A percentile compares a stretch with the other conserved stretches of the same genome.
These are phyloP conservation scores for Luffa aegyptiaca DNA, from an alignment of 306 rosid genomes.

Conservation along the genomic window DNA sequence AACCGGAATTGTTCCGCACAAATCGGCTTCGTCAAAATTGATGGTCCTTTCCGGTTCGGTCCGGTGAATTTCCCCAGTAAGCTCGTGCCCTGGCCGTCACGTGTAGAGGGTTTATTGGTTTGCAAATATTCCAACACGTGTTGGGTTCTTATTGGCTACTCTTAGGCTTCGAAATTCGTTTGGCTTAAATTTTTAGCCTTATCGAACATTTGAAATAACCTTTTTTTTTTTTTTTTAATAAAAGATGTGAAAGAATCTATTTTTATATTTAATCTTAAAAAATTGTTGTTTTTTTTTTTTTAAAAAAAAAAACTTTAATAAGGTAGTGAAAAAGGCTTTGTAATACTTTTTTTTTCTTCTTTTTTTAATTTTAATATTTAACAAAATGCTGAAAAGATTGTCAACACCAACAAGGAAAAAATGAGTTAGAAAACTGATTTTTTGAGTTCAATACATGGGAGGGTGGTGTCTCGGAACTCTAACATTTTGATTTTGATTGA, in stretches of 20 bases:
- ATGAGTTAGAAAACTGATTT: no score
- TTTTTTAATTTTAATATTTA: no score
- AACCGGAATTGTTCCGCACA: background rate
- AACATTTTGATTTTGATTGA: no score
- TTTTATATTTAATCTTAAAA: background rate
- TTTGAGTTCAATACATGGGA: no score
- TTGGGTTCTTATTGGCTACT: background rate
- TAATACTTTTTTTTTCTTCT: no score
- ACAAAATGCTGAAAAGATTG: no score
- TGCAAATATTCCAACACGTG: background rate
- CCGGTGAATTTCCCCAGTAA: background rate
- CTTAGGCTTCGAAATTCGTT: background rate
- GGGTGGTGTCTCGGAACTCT: no score
- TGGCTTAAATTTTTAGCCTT: background rate
- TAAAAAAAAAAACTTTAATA: no score
- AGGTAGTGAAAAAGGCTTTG: no score
- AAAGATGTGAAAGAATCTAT: background rate
- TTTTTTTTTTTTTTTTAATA: background rate
- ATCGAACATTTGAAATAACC: background rate
- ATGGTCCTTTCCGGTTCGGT: constrained; percentile 3
- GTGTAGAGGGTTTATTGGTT: background rate
- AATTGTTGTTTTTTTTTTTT: no score
- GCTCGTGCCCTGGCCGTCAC: background rate
- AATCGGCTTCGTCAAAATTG: background rate
- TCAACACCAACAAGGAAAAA: no score